phyloP scores from a whole-genome alignment of 305 asterid genomes.

The Ajuga reptans region DNA sequence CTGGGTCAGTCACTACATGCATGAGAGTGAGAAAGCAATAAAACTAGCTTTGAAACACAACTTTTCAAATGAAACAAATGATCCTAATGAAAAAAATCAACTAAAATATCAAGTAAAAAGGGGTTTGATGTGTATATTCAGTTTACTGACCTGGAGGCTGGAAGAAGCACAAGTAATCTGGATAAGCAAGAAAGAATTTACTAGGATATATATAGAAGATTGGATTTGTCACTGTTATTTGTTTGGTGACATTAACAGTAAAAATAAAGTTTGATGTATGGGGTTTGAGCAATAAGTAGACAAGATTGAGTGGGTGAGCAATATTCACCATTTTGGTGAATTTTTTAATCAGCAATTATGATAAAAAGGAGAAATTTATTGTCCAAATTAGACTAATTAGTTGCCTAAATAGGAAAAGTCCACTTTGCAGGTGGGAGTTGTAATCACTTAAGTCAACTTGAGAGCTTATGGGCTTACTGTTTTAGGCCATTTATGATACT shows the following conservation, averaged over 20 bases:
- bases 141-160: constrained; percentile 16
- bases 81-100: background rate
- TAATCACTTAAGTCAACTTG: constrained; percentile 29
- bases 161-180: constrained; percentile 16
- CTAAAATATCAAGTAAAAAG: no score
- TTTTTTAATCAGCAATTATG: constrained; percentile 14
- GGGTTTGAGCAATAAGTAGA: constrained; percentile 21
- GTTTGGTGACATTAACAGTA: constrained; percentile 10
- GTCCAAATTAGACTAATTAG: constrained; percentile 8
- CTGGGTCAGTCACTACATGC: no score
- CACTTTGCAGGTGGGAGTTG: constrained; percentile 44
- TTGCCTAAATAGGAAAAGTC: constrained; percentile 53
- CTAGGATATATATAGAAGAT: constrained; percentile 5
- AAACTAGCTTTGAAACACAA: background rate
- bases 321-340: constrained; percentile 1
- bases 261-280: background rate
- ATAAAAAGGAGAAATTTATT: background rate
- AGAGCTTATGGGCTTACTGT: constrained; percentile 36
- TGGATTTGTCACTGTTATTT: constrained; percentile 8
- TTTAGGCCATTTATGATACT: constrained; percentile 25
- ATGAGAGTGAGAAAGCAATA: no score
- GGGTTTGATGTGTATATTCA: no score
- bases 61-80: background rate
- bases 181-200: background rate
- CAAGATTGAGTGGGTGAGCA: constrained; percentile 29